These are phyloP conservation scores for Chlamydomonas applanata DNA, from an alignment of 139 green algal genomes.

Conservation along the genomic window DNA sequence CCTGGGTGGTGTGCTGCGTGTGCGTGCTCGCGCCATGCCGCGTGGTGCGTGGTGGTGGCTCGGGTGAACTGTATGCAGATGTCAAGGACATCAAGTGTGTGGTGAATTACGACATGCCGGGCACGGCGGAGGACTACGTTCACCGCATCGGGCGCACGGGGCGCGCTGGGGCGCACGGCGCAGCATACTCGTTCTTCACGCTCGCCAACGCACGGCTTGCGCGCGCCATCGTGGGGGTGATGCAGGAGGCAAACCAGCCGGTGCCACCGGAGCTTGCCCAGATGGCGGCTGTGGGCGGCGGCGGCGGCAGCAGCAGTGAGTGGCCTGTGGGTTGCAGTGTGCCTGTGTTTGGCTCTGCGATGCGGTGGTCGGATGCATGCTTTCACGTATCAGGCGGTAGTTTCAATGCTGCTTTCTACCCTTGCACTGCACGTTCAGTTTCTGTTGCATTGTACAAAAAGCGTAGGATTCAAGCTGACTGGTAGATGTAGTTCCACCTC, in stretches of 20 bases:
- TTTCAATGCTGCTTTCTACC: too few relatives aligned
- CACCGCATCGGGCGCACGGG: conserved; percentile 91
- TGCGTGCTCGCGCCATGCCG: too few relatives aligned
- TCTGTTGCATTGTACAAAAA: too few relatives aligned
- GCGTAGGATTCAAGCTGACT: too few relatives aligned
- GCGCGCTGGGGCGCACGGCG: conserved; percentile 75
- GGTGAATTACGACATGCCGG: conserved; percentile 87
- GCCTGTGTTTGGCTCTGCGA: too few relatives aligned
- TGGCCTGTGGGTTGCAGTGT: too few relatives aligned
- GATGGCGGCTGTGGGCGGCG: conserved; percentile 10
- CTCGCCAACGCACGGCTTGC: conserved; percentile 65
- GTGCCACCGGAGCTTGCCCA: conserved; percentile 12
- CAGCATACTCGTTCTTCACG: conserved; percentile 87
- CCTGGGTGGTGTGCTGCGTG: too few relatives aligned
- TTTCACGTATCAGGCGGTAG: too few relatives aligned
- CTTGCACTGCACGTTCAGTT: too few relatives aligned
- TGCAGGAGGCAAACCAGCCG: conserved; percentile 57
- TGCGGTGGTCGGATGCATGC: too few relatives aligned
- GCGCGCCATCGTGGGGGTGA: conserved; percentile 65
- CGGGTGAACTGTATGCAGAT: conserved; percentile 52
- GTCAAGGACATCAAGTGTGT: conserved; percentile 91
- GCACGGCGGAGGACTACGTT: conserved; percentile 88
- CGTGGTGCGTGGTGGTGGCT: too few relatives aligned
- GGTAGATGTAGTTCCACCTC: too few relatives aligned
- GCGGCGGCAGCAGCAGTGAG: background rate